Evolutionary conservation across 148 eudicot genomes (phyloP).

Genomic region (Fagopyrum tataricum): DNA sequence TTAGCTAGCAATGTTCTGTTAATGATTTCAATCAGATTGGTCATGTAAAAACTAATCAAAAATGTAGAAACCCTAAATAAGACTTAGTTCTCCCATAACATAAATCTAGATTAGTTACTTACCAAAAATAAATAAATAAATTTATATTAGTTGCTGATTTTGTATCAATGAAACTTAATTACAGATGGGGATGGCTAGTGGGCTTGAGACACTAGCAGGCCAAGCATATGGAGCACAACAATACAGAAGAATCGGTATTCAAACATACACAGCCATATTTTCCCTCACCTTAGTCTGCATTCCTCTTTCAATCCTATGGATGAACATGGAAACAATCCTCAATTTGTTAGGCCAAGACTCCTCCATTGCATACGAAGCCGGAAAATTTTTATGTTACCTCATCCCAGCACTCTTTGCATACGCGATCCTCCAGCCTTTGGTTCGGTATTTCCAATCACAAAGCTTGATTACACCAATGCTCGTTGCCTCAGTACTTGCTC

Average conservation of each 20-base stretch:
- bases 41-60: too few relatives aligned
- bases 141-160: too few relatives aligned
- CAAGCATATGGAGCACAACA: conserved; percentile 8
- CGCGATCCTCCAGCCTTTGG: conserved; percentile 30
- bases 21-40: too few relatives aligned
- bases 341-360: conserved; percentile 2
- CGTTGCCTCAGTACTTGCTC: conserved; percentile 15
- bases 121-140: too few relatives aligned
- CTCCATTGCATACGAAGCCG: conserved; percentile 30
- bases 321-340: conserved; percentile 1
- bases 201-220: conserved; percentile 7
- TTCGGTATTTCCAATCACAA: conserved; percentile 38
- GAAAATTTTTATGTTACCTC: conserved; percentile 22
- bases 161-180: background rate
- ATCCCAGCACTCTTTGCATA: conserved; percentile 33
- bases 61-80: too few relatives aligned
- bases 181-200: conserved; percentile 9
- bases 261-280: conserved; percentile 1
- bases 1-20: too few relatives aligned
- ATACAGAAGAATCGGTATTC: background rate
- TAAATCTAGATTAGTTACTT: too few relatives aligned
- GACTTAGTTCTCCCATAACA: too few relatives aligned
- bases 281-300: conserved; percentile 5
- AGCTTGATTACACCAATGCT: conserved; percentile 36
- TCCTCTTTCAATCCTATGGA: background rate